Base-by-base conservation (phyloP, 345 rosid species). In the Eucalyptus melliodora region DNA sequence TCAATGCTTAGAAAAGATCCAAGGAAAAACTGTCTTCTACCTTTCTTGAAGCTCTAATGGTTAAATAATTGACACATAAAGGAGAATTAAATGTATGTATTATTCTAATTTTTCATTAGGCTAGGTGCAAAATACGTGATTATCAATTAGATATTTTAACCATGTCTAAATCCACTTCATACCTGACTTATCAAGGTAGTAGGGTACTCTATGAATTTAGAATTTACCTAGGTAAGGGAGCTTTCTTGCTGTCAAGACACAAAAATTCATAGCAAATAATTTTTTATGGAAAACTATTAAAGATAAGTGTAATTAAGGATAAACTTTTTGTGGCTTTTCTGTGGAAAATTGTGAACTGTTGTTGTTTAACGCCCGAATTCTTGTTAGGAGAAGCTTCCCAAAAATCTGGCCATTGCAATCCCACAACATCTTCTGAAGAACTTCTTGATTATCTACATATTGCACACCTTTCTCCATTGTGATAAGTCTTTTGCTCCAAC, bases 361-460 rank as follows among this genome's bases (percentile, higher is more conserved):
- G 55, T 2, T 51, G 55, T 51, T 51, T 51, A 6, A 51, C 3
- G 55, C 55, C 8, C 8, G 8, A 16, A 51, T 51, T 17, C 55
- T 51, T 51, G 23, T 51, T 51, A 16, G 55, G 55, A 51, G 55
- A 51, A 51, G 8, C 21, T 51, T 51, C 21, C 1, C 9, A 6
- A 16, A 16, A 51, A 16, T 51, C 55, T 51, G 21, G 21, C 23
- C 23, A 16, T 51, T 51, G 21, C 3, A 51, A 51, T 51, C 55
- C 1, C 55, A 16, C 1, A 1, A 1, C 8, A 51, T 0, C 55
- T 51, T 51, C 55, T 51, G 23, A 51, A 16, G 21, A 50, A 14
- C 53, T 50, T 50, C 17, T 16, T 16, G 53, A 16, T 50, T 50
- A 50, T 5, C 53, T 50, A 15, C 7, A 3, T 50, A 50, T 50